Percentiles rank a stretch among this genome's conserved stretches.
phyloP scores from a whole-genome alignment of 2,329 filamentous ascomycete genomes.

The Orbilia ellipsospora region DNA sequence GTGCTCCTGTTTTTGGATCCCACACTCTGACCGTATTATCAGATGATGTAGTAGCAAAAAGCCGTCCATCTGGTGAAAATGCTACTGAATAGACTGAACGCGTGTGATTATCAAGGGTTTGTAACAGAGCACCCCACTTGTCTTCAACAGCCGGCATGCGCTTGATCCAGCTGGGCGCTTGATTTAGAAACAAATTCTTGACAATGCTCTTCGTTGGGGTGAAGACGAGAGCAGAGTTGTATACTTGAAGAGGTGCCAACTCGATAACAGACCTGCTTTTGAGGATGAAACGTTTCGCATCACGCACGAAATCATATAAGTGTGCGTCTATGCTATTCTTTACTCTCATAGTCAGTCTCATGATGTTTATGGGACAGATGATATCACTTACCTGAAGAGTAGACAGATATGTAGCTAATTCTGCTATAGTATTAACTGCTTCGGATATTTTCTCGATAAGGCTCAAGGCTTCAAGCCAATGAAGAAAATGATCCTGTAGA shows the following conservation, averaged over 20 bases:
- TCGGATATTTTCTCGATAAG: conserved; percentile 58
- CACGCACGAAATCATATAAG: conserved; percentile 2
- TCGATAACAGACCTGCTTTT: conserved; percentile 10
- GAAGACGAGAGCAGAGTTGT: conserved; percentile 22
- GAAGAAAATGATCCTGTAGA: conserved; percentile 60
- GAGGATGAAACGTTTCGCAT: conserved; percentile 29
- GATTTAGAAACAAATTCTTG: neutral
- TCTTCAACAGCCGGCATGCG: neutral
- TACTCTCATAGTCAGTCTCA: neutral
- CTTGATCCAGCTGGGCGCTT: neutral
- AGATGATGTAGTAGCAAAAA: neutral
- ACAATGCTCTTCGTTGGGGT: conserved; percentile 16
- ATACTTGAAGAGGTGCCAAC: conserved; percentile 26
- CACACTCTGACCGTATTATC: neutral
- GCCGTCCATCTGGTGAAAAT: neutral
- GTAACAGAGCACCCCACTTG: neutral
- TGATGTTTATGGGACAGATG: neutral
- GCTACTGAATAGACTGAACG: neutral
- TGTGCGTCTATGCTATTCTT: neutral
- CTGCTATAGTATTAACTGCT: conserved; percentile 39
- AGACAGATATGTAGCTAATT: neutral
- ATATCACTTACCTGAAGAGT: neutral
- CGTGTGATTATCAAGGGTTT: neutral
- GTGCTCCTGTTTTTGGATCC: neutral
- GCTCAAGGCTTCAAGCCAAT: conserved; percentile 62